Evolutionary conservation across 345 rosid species (phyloP).

Genomic region (Populus davidiana): DNA sequence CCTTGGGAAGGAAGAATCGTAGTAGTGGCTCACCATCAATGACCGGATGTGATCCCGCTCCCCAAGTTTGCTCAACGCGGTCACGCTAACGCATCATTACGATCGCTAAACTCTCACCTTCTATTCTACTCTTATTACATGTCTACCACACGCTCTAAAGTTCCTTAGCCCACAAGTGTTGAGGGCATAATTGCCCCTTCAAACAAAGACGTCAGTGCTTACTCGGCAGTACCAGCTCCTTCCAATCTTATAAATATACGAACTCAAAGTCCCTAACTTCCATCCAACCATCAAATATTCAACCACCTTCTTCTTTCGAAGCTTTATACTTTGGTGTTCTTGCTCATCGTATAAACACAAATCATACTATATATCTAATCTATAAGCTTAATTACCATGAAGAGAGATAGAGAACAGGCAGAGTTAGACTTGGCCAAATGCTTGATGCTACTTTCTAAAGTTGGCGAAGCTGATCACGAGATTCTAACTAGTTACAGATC

Average conservation of each 20-base stretch:
- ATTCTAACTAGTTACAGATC: not conserved
- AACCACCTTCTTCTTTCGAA: not conserved
- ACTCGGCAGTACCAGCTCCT: not conserved
- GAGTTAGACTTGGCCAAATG: conserved; percentile 51
- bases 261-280: not conserved
- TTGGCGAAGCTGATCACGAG: conserved; percentile 28
- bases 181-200: conserved; percentile 26
- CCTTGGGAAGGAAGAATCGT: not conserved
- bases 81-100: conserved; percentile 21
- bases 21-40: not conserved
- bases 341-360: not conserved
- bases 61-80: conserved; percentile 27
- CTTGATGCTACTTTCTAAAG: conserved; percentile 64
- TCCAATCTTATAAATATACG: not conserved
- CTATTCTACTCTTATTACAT: not conserved
- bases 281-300: not conserved
- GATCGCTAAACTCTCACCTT: conserved; percentile 8
- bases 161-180: conserved; percentile 14
- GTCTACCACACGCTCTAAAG: not conserved
- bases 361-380: not conserved
- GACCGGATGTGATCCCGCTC: not conserved
- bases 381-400: conserved; percentile 21
- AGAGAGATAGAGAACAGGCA: conserved; percentile 41
- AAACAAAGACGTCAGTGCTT: conserved; percentile 11
- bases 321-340: not conserved